Base-by-base conservation (phyloP, 257 asterid species). In the Nicotiana tomentosiformis region DNA sequence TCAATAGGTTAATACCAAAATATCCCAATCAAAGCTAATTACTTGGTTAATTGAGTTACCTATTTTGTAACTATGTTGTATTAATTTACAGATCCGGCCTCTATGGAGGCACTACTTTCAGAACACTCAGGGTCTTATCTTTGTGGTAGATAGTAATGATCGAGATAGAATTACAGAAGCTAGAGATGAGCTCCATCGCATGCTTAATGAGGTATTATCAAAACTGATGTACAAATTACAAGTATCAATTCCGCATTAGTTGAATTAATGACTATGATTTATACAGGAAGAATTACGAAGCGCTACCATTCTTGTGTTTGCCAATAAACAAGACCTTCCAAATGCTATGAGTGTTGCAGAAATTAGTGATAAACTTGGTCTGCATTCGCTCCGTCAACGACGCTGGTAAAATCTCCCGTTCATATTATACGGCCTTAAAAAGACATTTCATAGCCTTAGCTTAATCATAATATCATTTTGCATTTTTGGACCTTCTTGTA, bases 301-400 rank as follows among this genome's bases (percentile, higher is more conserved):
- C 2, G 83, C 93, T 29, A 80, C 83, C 0, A 82, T 91, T 43
- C 90, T 89, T 77, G 90, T 88, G 9, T 86, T 87, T 70, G 90
- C 92, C 26, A 89, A 87, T 61, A 89, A 89, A 78, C 90, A 90
- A 77, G 88, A 91, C 87, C 91, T 87, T 78, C 93, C 90, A 2
- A 86, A 84, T 86, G 85, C 88, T 77, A 86, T 88, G 88, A 90
- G 35, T 43, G 88, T 84, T 68, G 81, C 90, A 60, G 92, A 87
- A 70, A 83, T 90, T 35, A 90, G 90, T 5, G 89, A 88, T 74
- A 87, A 86, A 80, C 91, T 90, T 16, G 86, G 89, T 17, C 85
- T 88, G 20, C 86, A 87, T 56, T 78, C 88, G 4, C 84, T 90
- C 39, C 87, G 87, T 37, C 90, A 84, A 16, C 85, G 88, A 37